Evolutionary conservation across 352 stramenopile species (phyloP).

Genomic region (Phytophthora melonis): DNA sequence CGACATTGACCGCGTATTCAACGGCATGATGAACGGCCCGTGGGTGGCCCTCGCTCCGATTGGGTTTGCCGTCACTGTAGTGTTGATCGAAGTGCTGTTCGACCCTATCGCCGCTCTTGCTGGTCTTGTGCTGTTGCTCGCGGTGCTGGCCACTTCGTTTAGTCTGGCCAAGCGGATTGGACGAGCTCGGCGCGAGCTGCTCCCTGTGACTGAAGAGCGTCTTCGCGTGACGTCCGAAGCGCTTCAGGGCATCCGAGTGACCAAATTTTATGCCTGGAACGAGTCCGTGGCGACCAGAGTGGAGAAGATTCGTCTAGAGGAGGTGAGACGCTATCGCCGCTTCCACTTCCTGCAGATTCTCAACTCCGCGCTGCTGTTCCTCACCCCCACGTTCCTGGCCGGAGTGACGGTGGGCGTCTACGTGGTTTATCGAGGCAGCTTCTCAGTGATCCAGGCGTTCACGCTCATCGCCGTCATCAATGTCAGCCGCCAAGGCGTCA

Average conservation of each 20-base stretch:
- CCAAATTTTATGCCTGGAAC: conserved; percentile 93
- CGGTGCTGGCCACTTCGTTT: conserved; percentile 26
- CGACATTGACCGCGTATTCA: conserved; percentile 64
- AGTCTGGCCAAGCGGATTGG: conserved; percentile 43
- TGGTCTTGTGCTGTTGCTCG: conserved; percentile 19
- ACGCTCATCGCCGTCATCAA: conserved; percentile 51
- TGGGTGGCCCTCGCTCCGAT: conserved; percentile 47
- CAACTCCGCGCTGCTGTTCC: conserved; percentile 67
- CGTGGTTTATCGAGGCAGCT: conserved; percentile 42
- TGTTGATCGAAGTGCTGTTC: conserved; percentile 36
- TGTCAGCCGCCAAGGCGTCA: conserved; percentile 36
- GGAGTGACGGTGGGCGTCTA: conserved; percentile 55
- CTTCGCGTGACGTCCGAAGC: conserved; percentile 96
- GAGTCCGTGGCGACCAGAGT: conserved; percentile 48
- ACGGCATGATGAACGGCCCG: conserved; percentile 54
- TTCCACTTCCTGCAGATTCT: conserved; percentile 63
- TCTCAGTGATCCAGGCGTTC: conserved; percentile 61
- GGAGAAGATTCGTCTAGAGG: conserved; percentile 48
- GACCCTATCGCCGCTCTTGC: conserved; percentile 35
- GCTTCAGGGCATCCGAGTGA: conserved; percentile 89
- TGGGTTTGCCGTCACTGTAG: conserved; percentile 35
- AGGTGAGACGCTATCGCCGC: conserved; percentile 48
- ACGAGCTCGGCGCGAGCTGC: conserved; percentile 41
- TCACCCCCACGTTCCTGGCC: conserved; percentile 55
- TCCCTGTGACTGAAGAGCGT: conserved; percentile 64